Conservation (phyloP, 179 eudicot genomes). For the Beta macrorhiza region DNA sequence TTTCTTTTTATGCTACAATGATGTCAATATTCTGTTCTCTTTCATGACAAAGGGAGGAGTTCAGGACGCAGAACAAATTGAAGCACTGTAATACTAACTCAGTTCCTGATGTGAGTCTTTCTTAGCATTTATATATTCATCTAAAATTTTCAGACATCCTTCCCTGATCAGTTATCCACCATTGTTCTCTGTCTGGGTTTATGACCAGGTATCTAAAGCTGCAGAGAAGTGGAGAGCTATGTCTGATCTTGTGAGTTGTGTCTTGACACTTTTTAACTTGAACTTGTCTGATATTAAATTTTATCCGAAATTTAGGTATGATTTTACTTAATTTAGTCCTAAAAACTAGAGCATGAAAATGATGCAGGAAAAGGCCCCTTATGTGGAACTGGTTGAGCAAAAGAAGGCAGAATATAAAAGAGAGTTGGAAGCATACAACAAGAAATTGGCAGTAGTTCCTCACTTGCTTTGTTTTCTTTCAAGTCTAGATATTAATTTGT, state of each 20-base stretch:
- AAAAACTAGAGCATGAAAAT: not conserved
- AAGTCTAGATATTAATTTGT: not conserved
- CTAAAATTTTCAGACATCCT: not conserved
- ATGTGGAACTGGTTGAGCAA: not conserved
- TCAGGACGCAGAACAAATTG: conserved; percentile 14
- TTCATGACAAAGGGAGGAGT: conserved; percentile 25
- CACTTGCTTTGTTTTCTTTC: no score
- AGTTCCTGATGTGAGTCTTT: conserved; percentile 9
- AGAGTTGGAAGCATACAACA: not conserved
- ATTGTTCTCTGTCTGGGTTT: not conserved
- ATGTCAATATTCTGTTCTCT: not conserved
- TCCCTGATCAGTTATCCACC: not conserved
- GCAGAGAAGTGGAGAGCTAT: conserved; percentile 23
- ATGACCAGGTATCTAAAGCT: not conserved
- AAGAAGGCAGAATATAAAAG: conserved; percentile 11
- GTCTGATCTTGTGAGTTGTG: conserved; percentile 22
- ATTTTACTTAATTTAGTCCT: not conserved
- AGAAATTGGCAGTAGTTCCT: not conserved
- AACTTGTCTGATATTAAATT: not conserved
- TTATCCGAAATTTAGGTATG: not conserved
- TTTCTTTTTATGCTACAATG: not conserved
- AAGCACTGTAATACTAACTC: not conserved
- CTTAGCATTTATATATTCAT: not conserved
- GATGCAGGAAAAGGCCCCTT: conserved; percentile 25
- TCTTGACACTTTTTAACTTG: no score